A percentile compares a stretch with the other conserved stretches of the same genome.
Evolutionary conservation across 148 eudicot genomes (phyloP).

Genomic region (Cornus florida): DNA sequence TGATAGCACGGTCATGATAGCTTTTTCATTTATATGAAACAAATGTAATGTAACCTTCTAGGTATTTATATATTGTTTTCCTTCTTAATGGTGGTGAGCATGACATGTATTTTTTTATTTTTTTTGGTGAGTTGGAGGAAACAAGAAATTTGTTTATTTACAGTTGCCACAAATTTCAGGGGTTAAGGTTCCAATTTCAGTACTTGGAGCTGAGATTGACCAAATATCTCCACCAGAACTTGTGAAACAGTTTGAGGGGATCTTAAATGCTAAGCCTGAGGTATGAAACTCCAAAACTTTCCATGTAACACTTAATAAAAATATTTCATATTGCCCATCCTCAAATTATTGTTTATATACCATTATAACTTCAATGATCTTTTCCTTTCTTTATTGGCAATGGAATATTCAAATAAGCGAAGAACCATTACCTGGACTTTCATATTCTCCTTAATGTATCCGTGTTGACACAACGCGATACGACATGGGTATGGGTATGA

Average conservation of each 20-base stretch:
- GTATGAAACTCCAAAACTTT: conserved; percentile 30
- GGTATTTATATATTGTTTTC: not conserved
- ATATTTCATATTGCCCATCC: not conserved
- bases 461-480: not conserved
- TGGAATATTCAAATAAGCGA: not conserved
- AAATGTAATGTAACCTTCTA: too few relatives aligned
- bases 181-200: conserved; percentile 61
- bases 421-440: not conserved
- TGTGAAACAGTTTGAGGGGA: conserved; percentile 63
- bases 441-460: not conserved
- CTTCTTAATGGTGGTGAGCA: not conserved
- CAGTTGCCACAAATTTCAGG: conserved; percentile 29
- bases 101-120: not conserved
- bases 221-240: conserved; percentile 58
- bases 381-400: not conserved
- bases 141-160: not conserved
- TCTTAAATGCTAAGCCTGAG: conserved; percentile 59
- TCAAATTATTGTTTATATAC: not conserved
- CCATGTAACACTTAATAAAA: not conserved
- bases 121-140: not conserved
- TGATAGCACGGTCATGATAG: too few relatives aligned
- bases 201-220: conserved; percentile 73
- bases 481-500: not conserved
- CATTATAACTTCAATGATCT: not conserved
- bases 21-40: not conserved